Percentiles rank a stretch among this genome's conserved stretches.
Evolutionary conservation across 768 basidiomycete species (phyloP).

Genomic region (Lentinula lateritia): DNA sequence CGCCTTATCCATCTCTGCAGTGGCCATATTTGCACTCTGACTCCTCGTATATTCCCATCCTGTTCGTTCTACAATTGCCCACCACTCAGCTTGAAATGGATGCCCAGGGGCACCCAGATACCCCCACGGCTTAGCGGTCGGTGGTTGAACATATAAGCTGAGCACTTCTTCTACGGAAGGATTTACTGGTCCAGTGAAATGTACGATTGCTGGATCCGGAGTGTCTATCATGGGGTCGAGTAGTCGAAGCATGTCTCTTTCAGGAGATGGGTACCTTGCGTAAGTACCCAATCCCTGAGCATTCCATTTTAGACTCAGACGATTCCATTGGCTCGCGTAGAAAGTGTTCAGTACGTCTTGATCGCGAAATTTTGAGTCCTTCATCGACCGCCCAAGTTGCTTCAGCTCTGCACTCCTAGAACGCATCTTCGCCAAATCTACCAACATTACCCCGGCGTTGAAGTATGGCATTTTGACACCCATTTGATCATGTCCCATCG

Average conservation of each 20-base stretch:
- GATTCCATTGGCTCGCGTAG: constrained; percentile 36
- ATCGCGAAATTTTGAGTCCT: constrained; percentile 29
- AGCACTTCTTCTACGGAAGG: constrained; percentile 38
- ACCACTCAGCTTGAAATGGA: constrained; percentile 45
- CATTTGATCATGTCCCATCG: constrained; percentile 37
- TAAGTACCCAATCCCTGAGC: constrained; percentile 56
- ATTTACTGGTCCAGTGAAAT: constrained; percentile 54
- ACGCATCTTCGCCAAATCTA: constrained; percentile 40
- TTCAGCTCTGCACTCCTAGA: constrained; percentile 19
- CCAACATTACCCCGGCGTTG: constrained; percentile 50
- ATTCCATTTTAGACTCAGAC: constrained; percentile 42
- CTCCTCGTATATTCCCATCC: constrained; percentile 24
- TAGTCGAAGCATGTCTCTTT: constrained; percentile 28
- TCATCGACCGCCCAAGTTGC: constrained; percentile 19
- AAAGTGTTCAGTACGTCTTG: constrained; percentile 48
- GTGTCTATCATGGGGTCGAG: constrained; percentile 22
- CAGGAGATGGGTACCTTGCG: constrained; percentile 25
- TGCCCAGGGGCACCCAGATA: constrained; percentile 48
- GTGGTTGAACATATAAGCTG: constrained; percentile 49
- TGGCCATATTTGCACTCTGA: not conserved
- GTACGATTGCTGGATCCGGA: constrained; percentile 38
- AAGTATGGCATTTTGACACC: constrained; percentile 32
- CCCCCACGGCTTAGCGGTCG: constrained; percentile 53
- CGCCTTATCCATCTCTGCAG: not conserved
- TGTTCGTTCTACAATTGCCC: constrained; percentile 33